Conservation (phyloP, 352 stramenopile species). For the Globisporangium carolinianum region DNA sequence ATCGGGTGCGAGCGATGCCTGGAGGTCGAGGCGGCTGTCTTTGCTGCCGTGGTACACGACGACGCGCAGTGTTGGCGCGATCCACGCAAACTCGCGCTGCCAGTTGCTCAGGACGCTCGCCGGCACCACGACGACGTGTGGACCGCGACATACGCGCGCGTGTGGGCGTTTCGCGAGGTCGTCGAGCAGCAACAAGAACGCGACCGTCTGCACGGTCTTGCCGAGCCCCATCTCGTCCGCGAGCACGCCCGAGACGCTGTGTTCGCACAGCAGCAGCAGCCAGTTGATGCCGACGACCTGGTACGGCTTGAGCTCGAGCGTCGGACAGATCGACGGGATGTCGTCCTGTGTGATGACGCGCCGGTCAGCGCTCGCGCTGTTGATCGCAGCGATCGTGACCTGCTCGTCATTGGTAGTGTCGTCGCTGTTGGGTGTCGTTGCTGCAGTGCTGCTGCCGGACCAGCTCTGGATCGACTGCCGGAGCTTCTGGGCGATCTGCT, state of each 20-base stretch:
- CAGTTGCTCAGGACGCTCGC: slow-evolving; percentile 92
- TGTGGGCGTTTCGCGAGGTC: slow-evolving; percentile 29
- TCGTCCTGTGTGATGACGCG: slow-evolving; percentile 61
- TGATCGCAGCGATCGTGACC: slow-evolving; percentile 52
- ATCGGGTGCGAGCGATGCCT: slow-evolving; percentile 36
- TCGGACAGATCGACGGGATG: slow-evolving; percentile 61
- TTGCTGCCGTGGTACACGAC: slow-evolving; percentile 82
- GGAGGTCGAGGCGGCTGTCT: slow-evolving; percentile 45
- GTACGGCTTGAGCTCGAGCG: slow-evolving; percentile 78
- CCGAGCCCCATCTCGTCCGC: slow-evolving; percentile 91
- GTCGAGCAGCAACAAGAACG: slow-evolving; percentile 66
- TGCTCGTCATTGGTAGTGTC: slow-evolving; percentile 32
- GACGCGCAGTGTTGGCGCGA: slow-evolving; percentile 86
- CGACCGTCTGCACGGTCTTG: slow-evolving; percentile 90
- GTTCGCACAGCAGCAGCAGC: slow-evolving; percentile 68
- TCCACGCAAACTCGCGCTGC: slow-evolving; percentile 89
- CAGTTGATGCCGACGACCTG: slow-evolving; percentile 83
- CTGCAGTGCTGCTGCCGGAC: slow-evolving; percentile 25
- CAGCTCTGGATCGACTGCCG: slow-evolving; percentile 54
- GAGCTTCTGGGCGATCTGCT: slow-evolving; percentile 52
- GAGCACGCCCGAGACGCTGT: slow-evolving; percentile 73
- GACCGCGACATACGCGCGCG: slow-evolving; percentile 26
- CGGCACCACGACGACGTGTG: slow-evolving; percentile 91
- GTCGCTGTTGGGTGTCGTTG: slow-evolving; percentile 22
- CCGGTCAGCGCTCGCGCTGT: slow-evolving; percentile 11